Conservation (phyloP, 2,329 filamentous ascomycete species). For the Alternaria infectoria region DNA sequence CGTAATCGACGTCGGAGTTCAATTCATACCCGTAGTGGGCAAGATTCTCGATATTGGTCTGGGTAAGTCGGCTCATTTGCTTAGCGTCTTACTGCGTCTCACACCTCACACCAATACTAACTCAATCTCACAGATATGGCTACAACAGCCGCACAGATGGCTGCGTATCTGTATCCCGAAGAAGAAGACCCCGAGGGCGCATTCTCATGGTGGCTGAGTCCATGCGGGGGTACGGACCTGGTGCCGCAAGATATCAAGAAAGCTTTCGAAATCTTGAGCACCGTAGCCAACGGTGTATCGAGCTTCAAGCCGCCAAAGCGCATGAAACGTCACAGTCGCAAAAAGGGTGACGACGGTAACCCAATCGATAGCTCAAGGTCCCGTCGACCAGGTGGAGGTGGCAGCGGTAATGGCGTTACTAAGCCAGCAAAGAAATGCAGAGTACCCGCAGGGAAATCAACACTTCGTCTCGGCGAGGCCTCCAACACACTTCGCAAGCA, state of each 20-base stretch:
- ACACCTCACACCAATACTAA: too few species aligned
- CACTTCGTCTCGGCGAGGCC: too few species aligned
- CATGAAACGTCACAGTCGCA: not conserved
- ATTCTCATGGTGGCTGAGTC: constrained; percentile 15
- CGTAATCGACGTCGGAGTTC: constrained; percentile 7
- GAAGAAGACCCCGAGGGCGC: constrained; percentile 9
- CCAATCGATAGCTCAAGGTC: not conserved
- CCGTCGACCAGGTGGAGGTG: not conserved
- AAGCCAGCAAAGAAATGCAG: not conserved
- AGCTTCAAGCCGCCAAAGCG: constrained; percentile 2
- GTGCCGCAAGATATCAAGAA: constrained; percentile 14
- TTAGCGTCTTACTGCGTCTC: too few species aligned
- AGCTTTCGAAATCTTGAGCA: constrained; percentile 8
- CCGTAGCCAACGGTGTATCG: not conserved
- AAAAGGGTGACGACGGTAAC: constrained; percentile 5
- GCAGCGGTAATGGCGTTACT: too few species aligned
- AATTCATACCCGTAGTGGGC: constrained; percentile 4
- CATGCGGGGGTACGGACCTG: constrained; percentile 7
- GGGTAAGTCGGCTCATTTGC: not conserved
- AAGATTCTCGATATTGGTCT: constrained; percentile 2
- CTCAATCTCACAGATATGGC: not conserved
- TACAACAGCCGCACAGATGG: constrained; percentile 10
- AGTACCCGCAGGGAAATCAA: not conserved
- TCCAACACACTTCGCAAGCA: too few species aligned
- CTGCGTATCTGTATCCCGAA: not conserved